Percentiles rank a stretch among this genome's conserved stretches.
These are phyloP conservation scores for Penicillium expansum DNA, from an alignment of 2,329 filamentous ascomycete genomes.

Conservation along the genomic window DNA sequence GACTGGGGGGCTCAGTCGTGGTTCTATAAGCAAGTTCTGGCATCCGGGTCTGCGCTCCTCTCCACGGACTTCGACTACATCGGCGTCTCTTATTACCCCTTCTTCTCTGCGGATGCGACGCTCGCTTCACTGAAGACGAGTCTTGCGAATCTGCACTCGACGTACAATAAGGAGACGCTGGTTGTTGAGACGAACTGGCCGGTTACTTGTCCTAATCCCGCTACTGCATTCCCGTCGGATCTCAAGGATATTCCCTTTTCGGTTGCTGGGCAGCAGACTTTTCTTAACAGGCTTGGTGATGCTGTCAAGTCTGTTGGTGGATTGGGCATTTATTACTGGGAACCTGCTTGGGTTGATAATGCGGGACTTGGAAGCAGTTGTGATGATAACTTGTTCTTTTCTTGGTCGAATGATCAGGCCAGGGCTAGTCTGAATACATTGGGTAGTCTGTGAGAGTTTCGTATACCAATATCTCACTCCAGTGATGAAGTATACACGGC, in stretches of 20 bases:
- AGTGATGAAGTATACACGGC: neutral
- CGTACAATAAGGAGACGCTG: slow-evolving; percentile 64
- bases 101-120: slow-evolving; percentile 61
- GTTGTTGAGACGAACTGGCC: slow-evolving; percentile 73
- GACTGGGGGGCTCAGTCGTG: slow-evolving; percentile 62
- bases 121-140: slow-evolving; percentile 56
- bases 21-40: slow-evolving; percentile 62
- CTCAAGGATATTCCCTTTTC: slow-evolving; percentile 60
- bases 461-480: neutral
- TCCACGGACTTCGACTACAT: slow-evolving; percentile 65
- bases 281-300: slow-evolving; percentile 58
- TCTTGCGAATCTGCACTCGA: slow-evolving; percentile 58
- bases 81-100: slow-evolving; percentile 72
- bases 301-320: slow-evolving; percentile 57
- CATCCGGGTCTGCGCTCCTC: slow-evolving; percentile 47
- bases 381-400: slow-evolving; percentile 62
- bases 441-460: slow-evolving; percentile 41
- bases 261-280: slow-evolving; percentile 61
- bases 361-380: slow-evolving; percentile 64
- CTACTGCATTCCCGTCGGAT: slow-evolving; percentile 60
- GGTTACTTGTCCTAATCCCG: slow-evolving; percentile 58
- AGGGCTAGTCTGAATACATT: slow-evolving; percentile 59
- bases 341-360: slow-evolving; percentile 69
- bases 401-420: slow-evolving; percentile 50
- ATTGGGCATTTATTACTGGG: slow-evolving; percentile 69